Conservation (phyloP, 805 yeast genomes). For the Hanseniaspora nectarophila region DNA sequence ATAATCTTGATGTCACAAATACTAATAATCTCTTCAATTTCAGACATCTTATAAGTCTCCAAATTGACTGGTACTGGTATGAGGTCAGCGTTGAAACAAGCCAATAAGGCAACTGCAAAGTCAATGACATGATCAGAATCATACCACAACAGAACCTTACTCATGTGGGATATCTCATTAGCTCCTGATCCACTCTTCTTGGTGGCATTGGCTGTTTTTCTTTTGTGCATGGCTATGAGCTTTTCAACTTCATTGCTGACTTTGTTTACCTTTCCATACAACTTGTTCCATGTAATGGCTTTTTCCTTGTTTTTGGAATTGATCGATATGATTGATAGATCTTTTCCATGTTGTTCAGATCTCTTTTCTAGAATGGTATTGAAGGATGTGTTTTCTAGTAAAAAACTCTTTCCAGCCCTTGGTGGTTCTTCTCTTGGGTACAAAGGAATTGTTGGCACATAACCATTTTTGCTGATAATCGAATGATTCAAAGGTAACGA, state of each 20-base stretch:
- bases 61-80: slow-evolving; percentile 89
- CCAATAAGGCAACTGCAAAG: slow-evolving; percentile 73
- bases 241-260: slow-evolving; percentile 45
- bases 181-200: slow-evolving; percentile 44
- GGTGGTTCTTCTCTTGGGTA: slow-evolving; percentile 44
- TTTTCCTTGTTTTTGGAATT: slow-evolving; percentile 76
- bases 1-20: slow-evolving; percentile 67
- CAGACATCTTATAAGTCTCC: slow-evolving; percentile 48
- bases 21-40: slow-evolving; percentile 58
- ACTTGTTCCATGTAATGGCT: slow-evolving; percentile 78
- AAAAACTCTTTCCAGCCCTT: slow-evolving; percentile 32
- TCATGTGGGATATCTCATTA: slow-evolving; percentile 34
- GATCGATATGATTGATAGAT: slow-evolving; percentile 57
- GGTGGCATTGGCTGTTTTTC: slow-evolving; percentile 48
- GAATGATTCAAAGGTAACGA: slow-evolving; percentile 19
- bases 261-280: slow-evolving; percentile 70
- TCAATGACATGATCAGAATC: slow-evolving; percentile 76
- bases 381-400: slow-evolving; percentile 38
- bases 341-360: slow-evolving; percentile 51
- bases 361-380: slow-evolving; percentile 64
- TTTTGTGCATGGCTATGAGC: background rate
- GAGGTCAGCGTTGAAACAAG: slow-evolving; percentile 85
- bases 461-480: slow-evolving; percentile 27
- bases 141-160: slow-evolving; percentile 72
- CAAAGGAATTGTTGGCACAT: slow-evolving; percentile 28